Percentiles rank a stretch among this genome's conserved stretches.
phyloP scores from a whole-genome alignment of 2,329 filamentous ascomycete genomes.

The Nemania sp. region DNA sequence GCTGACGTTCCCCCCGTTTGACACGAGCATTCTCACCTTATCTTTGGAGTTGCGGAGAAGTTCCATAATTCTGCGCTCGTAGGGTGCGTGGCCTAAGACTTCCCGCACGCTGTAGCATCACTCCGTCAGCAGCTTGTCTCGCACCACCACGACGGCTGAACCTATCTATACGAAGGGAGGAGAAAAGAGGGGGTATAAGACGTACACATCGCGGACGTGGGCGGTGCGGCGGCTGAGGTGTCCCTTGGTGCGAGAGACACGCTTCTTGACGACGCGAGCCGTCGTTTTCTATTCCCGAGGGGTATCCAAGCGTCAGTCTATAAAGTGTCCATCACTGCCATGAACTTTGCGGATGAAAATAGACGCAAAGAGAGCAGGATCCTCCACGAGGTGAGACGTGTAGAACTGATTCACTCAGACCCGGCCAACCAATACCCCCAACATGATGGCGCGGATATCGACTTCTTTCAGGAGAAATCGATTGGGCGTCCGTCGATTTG shows the following conservation, averaged over 20 bases:
- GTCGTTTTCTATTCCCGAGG: constrained; percentile 72
- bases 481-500: background rate
- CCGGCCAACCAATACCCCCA: background rate
- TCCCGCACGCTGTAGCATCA: constrained; percentile 71
- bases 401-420: constrained; percentile 25
- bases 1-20: background rate
- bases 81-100: constrained; percentile 91
- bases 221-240: constrained; percentile 95
- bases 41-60: constrained; percentile 98
- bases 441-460: constrained; percentile 18
- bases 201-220: constrained; percentile 85
- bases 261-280: constrained; percentile 74
- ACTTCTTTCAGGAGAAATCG: constrained; percentile 10
- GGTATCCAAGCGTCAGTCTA: constrained; percentile 52
- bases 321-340: constrained; percentile 57
- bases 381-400: constrained; percentile 75
- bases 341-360: constrained; percentile 37
- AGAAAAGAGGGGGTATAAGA: background rate
- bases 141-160: background rate
- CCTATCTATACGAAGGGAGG: background rate
- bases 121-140: constrained; percentile 3
- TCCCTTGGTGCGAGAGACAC: constrained; percentile 87
- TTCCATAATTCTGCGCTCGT: constrained; percentile 99
- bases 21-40: constrained; percentile 58
- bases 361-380: constrained; percentile 59